phyloP scores from a whole-genome alignment of 75 land plant genomes.

The Isoetes taiwanensis region DNA sequence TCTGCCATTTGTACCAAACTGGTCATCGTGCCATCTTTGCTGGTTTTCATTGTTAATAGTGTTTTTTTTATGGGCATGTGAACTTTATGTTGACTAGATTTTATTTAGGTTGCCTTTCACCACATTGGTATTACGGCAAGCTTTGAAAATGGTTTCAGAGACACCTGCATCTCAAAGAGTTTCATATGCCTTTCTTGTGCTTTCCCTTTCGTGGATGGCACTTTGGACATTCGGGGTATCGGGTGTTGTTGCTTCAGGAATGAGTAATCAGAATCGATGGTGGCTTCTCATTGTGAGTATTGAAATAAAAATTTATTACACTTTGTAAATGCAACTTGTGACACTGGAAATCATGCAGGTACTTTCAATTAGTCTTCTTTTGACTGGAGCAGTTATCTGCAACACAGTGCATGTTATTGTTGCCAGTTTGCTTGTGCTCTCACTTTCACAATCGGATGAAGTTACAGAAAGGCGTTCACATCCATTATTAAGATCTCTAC shows the following conservation, averaged over 20 bases:
- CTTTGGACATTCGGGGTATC: constrained; percentile 85
- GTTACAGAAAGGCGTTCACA: too few relatives aligned
- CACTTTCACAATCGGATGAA: constrained; percentile 55
- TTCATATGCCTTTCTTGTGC: constrained; percentile 52
- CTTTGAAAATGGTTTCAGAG: constrained; percentile 60
- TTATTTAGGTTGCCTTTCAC: constrained; percentile 87
- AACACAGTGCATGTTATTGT: constrained; percentile 83
- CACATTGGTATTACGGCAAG: constrained; percentile 67
- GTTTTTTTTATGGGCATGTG: too few relatives aligned
- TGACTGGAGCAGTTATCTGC: constrained; percentile 89
- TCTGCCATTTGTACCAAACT: too few relatives aligned
- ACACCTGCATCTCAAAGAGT: constrained; percentile 69
- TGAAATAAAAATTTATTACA: neutral
- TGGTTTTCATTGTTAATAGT: too few relatives aligned
- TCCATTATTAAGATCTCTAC: constrained; percentile 42
- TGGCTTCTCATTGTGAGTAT: constrained; percentile 83
- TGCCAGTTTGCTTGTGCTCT: constrained; percentile 66
- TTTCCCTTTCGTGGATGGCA: constrained; percentile 79
- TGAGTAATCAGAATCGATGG: constrained; percentile 47
- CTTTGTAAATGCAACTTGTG: neutral
- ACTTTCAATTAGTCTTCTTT: constrained; percentile 74
- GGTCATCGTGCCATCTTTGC: too few relatives aligned
- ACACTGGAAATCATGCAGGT: constrained; percentile 30
- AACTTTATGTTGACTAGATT: too few relatives aligned
- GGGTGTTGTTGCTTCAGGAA: constrained; percentile 68